These are phyloP conservation scores for Raphanus raphanistrum DNA, from an alignment of 345 rosid species.

Conservation along the genomic window DNA sequence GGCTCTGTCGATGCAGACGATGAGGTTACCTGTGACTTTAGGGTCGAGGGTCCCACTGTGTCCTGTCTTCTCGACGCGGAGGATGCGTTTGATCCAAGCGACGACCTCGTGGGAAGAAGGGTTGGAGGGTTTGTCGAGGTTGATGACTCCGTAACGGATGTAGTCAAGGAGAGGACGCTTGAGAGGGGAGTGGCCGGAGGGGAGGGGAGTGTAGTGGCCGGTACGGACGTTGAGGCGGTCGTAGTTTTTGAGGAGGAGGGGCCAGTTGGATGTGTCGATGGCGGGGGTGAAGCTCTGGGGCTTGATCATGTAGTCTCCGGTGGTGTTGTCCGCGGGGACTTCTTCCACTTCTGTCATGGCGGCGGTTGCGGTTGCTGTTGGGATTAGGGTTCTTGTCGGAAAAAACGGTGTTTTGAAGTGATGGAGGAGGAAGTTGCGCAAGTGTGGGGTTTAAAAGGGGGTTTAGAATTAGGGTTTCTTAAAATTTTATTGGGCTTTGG, in stretches of 20 bases:
- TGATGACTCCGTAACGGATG: conserved; percentile 79
- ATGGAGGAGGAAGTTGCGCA: neutral
- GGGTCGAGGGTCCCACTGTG: conserved; percentile 99
- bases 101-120: conserved; percentile 98
- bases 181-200: conserved; percentile 84
- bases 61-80: conserved; percentile 86
- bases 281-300: conserved; percentile 79
- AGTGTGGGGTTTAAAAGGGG: neutral
- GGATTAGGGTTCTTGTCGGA: conserved; percentile 13
- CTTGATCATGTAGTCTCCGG: conserved; percentile 71
- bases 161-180: conserved; percentile 83
- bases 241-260: conserved; percentile 88
- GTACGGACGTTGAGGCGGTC: conserved; percentile 89
- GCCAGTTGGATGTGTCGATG: conserved; percentile 89
- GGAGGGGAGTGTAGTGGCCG: conserved; percentile 93
- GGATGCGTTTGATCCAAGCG: conserved; percentile 94
- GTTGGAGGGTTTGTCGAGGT: conserved; percentile 92
- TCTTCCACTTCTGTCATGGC: conserved; percentile 68
- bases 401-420: neutral
- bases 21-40: conserved; percentile 88
- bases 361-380: neutral
- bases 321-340: neutral
- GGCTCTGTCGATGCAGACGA: conserved; percentile 94
- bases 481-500: neutral
- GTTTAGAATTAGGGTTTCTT: neutral